Evolutionary conservation across 2,329 filamentous ascomycete species (phyloP).

Genomic region (Penicillium sp.): DNA sequence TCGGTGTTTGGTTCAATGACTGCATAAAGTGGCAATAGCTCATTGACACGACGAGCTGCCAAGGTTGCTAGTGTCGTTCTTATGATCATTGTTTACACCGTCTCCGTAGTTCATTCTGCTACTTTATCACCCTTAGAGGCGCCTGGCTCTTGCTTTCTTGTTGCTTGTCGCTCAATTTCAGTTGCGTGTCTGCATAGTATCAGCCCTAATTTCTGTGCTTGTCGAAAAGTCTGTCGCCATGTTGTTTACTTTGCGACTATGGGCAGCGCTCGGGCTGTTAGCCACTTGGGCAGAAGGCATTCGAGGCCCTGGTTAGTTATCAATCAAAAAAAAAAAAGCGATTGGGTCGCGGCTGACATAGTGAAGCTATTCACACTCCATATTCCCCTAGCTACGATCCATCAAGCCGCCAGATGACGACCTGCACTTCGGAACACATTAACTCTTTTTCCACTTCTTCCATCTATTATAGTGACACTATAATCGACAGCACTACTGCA

Average conservation of each 20-base stretch:
- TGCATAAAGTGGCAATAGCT: neutral
- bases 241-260: neutral
- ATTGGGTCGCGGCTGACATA: neutral
- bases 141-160: neutral
- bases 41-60: neutral
- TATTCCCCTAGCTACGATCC: slow-evolving; percentile 3
- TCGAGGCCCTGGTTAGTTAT: neutral
- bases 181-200: neutral
- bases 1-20: neutral
- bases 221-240: neutral
- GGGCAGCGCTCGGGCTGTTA: neutral
- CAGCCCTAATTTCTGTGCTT: neutral
- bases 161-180: neutral
- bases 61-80: neutral
- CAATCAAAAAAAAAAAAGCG: neutral
- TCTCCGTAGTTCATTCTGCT: neutral
- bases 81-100: neutral
- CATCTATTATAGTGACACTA: neutral
- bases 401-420: neutral
- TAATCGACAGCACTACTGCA: neutral
- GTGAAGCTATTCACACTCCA: slow-evolving; percentile 5
- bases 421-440: slow-evolving; percentile 2
- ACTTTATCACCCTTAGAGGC: neutral
- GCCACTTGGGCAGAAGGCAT: neutral
- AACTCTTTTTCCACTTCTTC: neutral